Evolutionary conservation across 1,284 basidiomycete species (phyloP), one percentile per base, ranked within the genome.

Genomic region (Moniliophthora roreri): DNA sequence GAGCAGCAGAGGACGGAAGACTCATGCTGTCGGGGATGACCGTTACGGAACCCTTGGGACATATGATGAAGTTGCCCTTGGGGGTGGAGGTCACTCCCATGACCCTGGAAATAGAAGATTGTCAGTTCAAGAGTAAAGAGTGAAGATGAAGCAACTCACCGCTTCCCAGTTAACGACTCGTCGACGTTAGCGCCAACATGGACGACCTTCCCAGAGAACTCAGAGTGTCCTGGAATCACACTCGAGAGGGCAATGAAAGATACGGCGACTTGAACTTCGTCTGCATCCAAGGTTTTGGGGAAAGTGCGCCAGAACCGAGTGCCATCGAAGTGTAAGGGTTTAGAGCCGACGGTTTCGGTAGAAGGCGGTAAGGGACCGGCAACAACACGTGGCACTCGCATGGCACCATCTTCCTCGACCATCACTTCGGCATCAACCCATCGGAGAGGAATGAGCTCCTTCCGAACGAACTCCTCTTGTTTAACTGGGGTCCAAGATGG

Each of bases 261-360:
- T 11, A 59, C 56, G 13, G 42, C 24, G 23, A 61, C 46, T 39
- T 59, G 58, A 15, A 59, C 59, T 18, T 61, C 59, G 9, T 57
- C 34, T 3, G 48, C 38, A 21, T 51, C 50, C 20, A 61, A 37
- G 16, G 47, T 35, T n/a, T 40, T 24, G 10, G 58, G 56, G 52
- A 44, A 59, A n/a, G 45, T 50, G 8, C 55, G 55, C 50, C 56
- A 61, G 13, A 58, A 50, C 9, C 32, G 15, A 34, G 48, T 38
- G 9, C 48, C 45, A 21, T 53, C 32, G 48, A 58, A 57, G 10
- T 47, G 44, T 16, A 58, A 32, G 15, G 55, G 23, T 24, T 46
- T 26, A 4, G 23, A 23, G 24, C 26, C 24, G 23, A 24, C 44
- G 10, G 28, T 15, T 28, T 46, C 44, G 11, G 44, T 46, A 16